These are phyloP conservation scores for Metrosideros polymorpha DNA, from an alignment of 441 rosid genomes.

Conservation along the genomic window DNA sequence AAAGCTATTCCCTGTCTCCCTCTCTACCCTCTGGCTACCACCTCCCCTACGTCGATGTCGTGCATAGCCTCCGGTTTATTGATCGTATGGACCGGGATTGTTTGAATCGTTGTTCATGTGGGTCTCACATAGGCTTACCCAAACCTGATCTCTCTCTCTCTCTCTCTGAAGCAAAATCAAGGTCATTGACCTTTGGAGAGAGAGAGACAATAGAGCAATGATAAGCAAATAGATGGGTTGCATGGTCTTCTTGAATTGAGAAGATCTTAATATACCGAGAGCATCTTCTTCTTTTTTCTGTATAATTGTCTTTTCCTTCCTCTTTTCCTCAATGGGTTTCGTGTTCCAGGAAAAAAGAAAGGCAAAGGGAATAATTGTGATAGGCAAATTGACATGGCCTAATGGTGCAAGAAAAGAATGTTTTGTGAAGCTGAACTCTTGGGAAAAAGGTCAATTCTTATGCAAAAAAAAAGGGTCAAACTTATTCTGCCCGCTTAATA, in stretches of 20 bases:
- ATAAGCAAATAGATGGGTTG: background rate
- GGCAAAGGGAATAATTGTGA: background rate
- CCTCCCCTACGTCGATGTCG: background rate
- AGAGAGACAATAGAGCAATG: background rate
- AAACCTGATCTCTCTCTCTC: background rate
- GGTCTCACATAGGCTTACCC: background rate
- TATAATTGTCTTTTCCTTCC: background rate
- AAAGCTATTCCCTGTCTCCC: background rate
- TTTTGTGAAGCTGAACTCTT: background rate
- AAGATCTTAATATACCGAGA: background rate
- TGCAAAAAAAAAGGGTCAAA: background rate
- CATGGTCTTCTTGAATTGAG: background rate
- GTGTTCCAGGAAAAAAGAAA: background rate
- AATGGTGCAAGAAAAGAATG: background rate
- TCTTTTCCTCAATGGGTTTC: background rate
- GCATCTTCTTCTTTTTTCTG: background rate
- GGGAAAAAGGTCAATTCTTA: background rate
- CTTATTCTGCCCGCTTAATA: background rate
- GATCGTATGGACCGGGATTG: background rate
- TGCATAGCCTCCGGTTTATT: background rate
- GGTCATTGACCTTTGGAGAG: background rate
- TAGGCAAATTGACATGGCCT: background rate
- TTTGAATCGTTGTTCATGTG: background rate
- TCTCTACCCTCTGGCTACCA: background rate
- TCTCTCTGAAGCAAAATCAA: background rate